Conservation (phyloP, 306 rosid genomes). For the Aeschynomene evenia region DNA sequence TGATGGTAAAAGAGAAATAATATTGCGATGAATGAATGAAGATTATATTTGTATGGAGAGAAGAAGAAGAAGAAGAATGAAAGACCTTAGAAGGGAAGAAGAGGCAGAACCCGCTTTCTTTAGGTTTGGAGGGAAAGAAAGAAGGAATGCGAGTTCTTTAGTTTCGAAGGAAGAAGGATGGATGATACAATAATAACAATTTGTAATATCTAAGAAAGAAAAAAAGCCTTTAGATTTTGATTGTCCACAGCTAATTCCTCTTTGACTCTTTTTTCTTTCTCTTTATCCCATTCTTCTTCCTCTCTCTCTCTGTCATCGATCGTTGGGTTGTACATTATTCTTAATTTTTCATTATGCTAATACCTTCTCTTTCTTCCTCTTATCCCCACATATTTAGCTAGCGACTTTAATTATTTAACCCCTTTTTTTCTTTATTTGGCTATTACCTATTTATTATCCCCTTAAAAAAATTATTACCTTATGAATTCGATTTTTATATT, state of each 20-base stretch:
- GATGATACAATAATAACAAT: too few relatives aligned
- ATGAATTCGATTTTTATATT: too few relatives aligned
- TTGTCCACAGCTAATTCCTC: too few relatives aligned
- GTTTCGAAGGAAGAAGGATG: slow-evolving; percentile 42
- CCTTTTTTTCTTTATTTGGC: background rate
- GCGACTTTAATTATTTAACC: background rate
- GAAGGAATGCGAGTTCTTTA: slow-evolving; percentile 34
- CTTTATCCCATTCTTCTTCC: background rate
- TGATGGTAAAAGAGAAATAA: background rate
- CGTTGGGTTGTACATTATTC: background rate
- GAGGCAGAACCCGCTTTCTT: slow-evolving; percentile 28
- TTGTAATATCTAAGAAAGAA: too few relatives aligned
- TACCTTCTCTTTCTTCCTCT: background rate
- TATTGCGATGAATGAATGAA: background rate
- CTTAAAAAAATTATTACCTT: too few relatives aligned
- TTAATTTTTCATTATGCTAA: background rate
- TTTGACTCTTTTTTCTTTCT: background rate
- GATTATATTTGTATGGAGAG: too few relatives aligned
- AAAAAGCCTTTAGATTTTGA: too few relatives aligned
- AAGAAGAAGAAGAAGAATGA: background rate
- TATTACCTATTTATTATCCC: background rate
- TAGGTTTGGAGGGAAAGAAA: slow-evolving; percentile 26
- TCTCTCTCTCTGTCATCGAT: background rate
- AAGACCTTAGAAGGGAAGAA: slow-evolving; percentile 44
- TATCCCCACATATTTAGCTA: too few relatives aligned